Percentiles rank a stretch among this genome's conserved stretches.
phyloP scores from a whole-genome alignment of 345 rosid genomes.

The Salix brachista region DNA sequence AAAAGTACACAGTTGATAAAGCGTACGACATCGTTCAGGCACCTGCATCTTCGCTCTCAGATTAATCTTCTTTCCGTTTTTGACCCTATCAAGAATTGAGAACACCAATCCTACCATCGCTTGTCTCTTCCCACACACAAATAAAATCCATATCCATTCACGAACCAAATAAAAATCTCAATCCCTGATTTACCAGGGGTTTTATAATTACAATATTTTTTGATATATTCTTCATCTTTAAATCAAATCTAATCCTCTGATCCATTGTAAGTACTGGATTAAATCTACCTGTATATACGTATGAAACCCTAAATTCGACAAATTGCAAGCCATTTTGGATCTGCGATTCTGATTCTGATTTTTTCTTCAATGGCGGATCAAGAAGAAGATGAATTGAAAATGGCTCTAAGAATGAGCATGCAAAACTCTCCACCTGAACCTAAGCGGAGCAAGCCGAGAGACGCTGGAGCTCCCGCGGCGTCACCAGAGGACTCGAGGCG shows the following conservation, averaged over 20 bases:
- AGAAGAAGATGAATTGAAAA: conserved; percentile 78
- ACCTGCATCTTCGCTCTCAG: neutral
- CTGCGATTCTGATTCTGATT: neutral
- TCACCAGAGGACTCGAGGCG: conserved; percentile 65
- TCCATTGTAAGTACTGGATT: neutral
- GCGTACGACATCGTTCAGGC: neutral
- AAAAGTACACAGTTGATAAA: neutral
- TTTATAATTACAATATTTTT: neutral
- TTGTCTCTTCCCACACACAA: neutral
- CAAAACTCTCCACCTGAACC: conserved; percentile 87
- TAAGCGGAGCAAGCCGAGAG: conserved; percentile 88
- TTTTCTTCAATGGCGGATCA: conserved; percentile 78
- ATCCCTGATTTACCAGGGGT: conserved; percentile 12
- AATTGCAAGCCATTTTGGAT: neutral
- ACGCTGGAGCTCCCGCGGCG: conserved; percentile 32
- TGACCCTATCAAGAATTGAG: neutral
- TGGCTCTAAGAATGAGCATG: conserved; percentile 93
- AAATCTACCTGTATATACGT: neutral
- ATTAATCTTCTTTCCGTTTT: neutral
- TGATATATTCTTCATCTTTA: neutral
- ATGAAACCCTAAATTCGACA: conserved; percentile 2
- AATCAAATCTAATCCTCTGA: neutral
- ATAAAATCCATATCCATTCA: neutral
- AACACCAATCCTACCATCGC: neutral
- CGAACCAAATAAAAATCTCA: neutral